Evolutionary conservation across 805 yeast species (phyloP), one percentile per base, ranked within the genome.

Genomic region (Yamadazyma ubonensis): DNA sequence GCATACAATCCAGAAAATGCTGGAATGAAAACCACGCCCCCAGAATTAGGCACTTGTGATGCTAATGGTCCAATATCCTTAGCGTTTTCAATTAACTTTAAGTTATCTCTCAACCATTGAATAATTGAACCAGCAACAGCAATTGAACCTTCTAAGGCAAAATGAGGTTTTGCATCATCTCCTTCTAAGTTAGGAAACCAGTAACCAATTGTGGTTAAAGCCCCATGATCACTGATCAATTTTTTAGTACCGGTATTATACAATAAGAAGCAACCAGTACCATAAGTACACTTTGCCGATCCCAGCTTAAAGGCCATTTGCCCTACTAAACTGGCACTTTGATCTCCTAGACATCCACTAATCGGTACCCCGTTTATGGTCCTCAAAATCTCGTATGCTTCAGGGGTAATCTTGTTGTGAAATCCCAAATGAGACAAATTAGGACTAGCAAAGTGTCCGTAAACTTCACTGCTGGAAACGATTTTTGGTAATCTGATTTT

Each of bases 91-190:
- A 90, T 86, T 55, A 90, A 67, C 50, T 85, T 83, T 65, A 90
- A 75, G 67, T 89, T 89, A 65, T 90, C 96, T 57, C 96, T 75
- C 51, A 91, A 75, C 96, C 96, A 90, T 65, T 87, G 95, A 49
- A 90, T 87, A 51, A 85, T 86, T 7, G 95, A 81, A 21, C 98
- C 97, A 16, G 96, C 96, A 39, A 89, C 97, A 3, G 97, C 95
- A 54, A 91, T 86, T 6, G 96, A 88, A 38, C 98, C 98, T 65
- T 90, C 98, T 38, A 90, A 69, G 9, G 96, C 96, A 63, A 78
- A 90, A 49, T 84, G 88, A 5, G 96, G 95, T 51, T 73, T 61
- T 2, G 65, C 63, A 19, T 54, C 60, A 16, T 67, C 70, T 11
- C 76, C 76, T 19, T 54, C 50, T 43, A 84, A 61, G 39, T 73